A percentile compares a stretch with the other conserved stretches of the same genome.
phyloP scores from a whole-genome alignment of 192 early-diverging fungal genomes.

The Coemansia guatemalensis region DNA sequence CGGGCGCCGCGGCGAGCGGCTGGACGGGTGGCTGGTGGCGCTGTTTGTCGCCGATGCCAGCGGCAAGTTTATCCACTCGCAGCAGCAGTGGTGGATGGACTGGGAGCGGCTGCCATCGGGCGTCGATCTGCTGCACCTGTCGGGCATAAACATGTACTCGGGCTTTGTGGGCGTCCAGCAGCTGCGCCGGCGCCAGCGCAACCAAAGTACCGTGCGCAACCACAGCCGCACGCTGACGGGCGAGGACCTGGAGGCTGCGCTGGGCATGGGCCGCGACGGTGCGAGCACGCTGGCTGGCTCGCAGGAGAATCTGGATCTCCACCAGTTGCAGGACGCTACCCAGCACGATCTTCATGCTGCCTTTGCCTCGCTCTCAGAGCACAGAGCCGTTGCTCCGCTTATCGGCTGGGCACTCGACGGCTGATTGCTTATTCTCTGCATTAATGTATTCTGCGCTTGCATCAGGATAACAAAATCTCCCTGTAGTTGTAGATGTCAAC shows the following conservation, averaged over 20 bases:
- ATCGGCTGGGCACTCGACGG: constrained; percentile 48
- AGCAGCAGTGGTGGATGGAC: constrained; percentile 30
- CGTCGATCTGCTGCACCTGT: constrained; percentile 36
- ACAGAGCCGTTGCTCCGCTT: constrained; percentile 36
- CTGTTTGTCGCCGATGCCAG: constrained; percentile 34
- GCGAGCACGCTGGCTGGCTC: constrained; percentile 25
- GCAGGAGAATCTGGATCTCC: constrained; percentile 3
- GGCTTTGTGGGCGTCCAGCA: constrained; percentile 51
- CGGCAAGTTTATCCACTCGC: constrained; percentile 20
- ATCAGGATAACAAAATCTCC: not conserved
- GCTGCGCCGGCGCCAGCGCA: constrained; percentile 6
- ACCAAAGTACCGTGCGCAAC: constrained; percentile 1
- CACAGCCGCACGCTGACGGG: constrained; percentile 22
- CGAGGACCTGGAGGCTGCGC: constrained; percentile 29
- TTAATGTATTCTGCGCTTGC: not conserved
- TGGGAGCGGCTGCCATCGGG: constrained; percentile 48
- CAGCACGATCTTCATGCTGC: constrained; percentile 7
- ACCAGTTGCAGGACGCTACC: not conserved
- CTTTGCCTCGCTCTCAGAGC: constrained; percentile 3
- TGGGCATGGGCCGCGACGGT: constrained; percentile 18
- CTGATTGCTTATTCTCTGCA: constrained; percentile 1
- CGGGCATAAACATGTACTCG: constrained; percentile 36
- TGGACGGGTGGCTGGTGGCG: constrained; percentile 50
- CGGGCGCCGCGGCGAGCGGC: constrained; percentile 12
- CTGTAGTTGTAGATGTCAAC: not conserved